A percentile compares a stretch with the other conserved stretches of the same genome.
Conservation (phyloP, 2,329 filamentous ascomycete genomes). For the Epichloe brachyelytri region DNA sequence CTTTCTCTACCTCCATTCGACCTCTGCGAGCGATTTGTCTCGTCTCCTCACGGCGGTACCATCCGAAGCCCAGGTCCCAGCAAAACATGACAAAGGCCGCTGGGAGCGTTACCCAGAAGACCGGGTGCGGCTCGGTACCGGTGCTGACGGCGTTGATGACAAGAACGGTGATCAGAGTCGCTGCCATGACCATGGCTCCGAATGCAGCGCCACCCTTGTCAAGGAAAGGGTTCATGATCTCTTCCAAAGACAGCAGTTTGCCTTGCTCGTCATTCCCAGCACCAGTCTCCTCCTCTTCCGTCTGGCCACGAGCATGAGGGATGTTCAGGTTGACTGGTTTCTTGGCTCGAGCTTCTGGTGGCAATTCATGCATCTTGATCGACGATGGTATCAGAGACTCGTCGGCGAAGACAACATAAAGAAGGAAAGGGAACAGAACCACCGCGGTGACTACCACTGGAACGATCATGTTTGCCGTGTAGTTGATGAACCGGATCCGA, state of each 20-base stretch:
- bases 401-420: constrained; percentile 56
- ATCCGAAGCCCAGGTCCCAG: constrained; percentile 53
- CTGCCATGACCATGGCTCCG: constrained; percentile 52
- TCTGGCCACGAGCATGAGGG: constrained; percentile 44
- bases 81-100: constrained; percentile 55
- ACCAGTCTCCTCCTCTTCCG: constrained; percentile 36
- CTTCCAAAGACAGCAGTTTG: constrained; percentile 49
- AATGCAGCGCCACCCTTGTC: constrained; percentile 54
- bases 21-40: constrained; percentile 47
- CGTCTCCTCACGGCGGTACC: constrained; percentile 49
- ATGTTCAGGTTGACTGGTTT: constrained; percentile 62
- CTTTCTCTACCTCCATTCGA: constrained; percentile 19
- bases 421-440: constrained; percentile 54
- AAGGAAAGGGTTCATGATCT: constrained; percentile 64
- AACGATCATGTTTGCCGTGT: constrained; percentile 67
- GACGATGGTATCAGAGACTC: constrained; percentile 48
- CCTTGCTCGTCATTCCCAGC: constrained; percentile 34
- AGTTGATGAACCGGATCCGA: constrained; percentile 56
- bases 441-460: constrained; percentile 56
- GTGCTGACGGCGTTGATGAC: constrained; percentile 50
- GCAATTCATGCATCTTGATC: constrained; percentile 57
- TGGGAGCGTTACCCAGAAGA: constrained; percentile 58
- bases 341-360: constrained; percentile 39
- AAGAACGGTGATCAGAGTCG: constrained; percentile 52
- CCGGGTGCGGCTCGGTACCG: constrained; percentile 36